Evolutionary conservation across 805 yeast species (phyloP).

Genomic region (Metschnikowia aberdeeniae): DNA sequence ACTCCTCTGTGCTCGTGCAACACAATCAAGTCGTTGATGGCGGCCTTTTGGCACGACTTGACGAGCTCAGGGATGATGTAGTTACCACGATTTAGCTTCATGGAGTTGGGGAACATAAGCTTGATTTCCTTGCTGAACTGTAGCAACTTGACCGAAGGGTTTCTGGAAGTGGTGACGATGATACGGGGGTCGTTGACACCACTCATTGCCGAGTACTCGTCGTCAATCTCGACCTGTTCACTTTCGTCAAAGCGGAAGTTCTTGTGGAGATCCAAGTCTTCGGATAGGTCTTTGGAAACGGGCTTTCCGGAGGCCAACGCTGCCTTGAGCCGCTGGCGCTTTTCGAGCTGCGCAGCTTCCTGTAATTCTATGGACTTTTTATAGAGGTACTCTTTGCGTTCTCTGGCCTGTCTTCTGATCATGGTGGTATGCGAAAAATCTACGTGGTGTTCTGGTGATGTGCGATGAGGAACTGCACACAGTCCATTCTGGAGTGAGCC

Average conservation of each 20-base stretch:
- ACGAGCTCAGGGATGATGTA: slow-evolving; percentile 82
- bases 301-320: slow-evolving; percentile 92
- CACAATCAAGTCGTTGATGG: slow-evolving; percentile 78
- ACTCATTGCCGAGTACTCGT: slow-evolving; percentile 82
- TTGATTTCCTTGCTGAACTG: slow-evolving; percentile 94
- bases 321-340: slow-evolving; percentile 78
- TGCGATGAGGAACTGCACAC: slow-evolving; percentile 5
- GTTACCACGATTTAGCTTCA: slow-evolving; percentile 90
- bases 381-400: slow-evolving; percentile 89
- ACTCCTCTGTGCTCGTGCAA: slow-evolving; percentile 98
- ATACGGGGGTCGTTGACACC: slow-evolving; percentile 90
- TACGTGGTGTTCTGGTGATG: neutral
- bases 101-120: slow-evolving; percentile 82
- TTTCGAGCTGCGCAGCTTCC: slow-evolving; percentile 80
- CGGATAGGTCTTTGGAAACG: slow-evolving; percentile 84
- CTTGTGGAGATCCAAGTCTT: slow-evolving; percentile 74
- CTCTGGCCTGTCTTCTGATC: slow-evolving; percentile 94
- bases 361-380: slow-evolving; percentile 85
- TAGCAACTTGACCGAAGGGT: slow-evolving; percentile 77
- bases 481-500: neutral
- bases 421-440: slow-evolving; percentile 17
- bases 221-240: slow-evolving; percentile 67
- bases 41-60: slow-evolving; percentile 74
- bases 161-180: slow-evolving; percentile 89
- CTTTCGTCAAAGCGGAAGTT: slow-evolving; percentile 87